phyloP scores from a whole-genome alignment of 208 protist species.

The Angomonas deanei region DNA sequence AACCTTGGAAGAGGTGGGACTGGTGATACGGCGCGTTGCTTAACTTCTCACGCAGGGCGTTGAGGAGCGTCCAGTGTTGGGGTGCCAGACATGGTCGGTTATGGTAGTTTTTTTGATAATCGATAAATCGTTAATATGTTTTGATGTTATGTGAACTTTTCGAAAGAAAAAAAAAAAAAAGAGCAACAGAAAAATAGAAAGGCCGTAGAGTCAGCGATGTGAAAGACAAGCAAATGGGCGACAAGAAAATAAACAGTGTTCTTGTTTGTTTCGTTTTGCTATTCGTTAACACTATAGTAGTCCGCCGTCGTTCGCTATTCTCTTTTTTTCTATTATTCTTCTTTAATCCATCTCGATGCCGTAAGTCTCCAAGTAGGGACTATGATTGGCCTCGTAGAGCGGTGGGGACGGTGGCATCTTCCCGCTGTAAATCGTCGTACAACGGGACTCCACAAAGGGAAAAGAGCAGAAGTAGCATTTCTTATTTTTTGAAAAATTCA shows the following conservation, averaged over 20 bases:
- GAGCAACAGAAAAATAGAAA: no score
- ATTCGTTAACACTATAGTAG: no score
- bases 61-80: constrained; percentile 33
- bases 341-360: constrained; percentile 2
- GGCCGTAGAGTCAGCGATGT: no score
- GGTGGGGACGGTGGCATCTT: constrained; percentile 28
- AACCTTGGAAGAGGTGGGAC: constrained; percentile 60
- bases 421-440: constrained; percentile 49
- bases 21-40: constrained; percentile 40
- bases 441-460: constrained; percentile 41
- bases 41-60: constrained; percentile 46
- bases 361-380: constrained; percentile 32
- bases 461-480: constrained; percentile 69
- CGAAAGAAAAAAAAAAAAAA: neutral
- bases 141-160: no score
- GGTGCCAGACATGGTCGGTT: no score
- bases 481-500: constrained; percentile 65
- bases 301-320: neutral
- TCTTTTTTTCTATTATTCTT: neutral
- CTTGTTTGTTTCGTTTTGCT: no score
- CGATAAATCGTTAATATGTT: no score
- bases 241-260: no score
- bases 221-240: no score
- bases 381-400: constrained; percentile 67
- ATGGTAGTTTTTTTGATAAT: constrained; percentile 3